These are phyloP conservation scores for Meyerozyma guilliermondii DNA, from an alignment of 1,139 yeast species.

Conservation along the genomic window DNA sequence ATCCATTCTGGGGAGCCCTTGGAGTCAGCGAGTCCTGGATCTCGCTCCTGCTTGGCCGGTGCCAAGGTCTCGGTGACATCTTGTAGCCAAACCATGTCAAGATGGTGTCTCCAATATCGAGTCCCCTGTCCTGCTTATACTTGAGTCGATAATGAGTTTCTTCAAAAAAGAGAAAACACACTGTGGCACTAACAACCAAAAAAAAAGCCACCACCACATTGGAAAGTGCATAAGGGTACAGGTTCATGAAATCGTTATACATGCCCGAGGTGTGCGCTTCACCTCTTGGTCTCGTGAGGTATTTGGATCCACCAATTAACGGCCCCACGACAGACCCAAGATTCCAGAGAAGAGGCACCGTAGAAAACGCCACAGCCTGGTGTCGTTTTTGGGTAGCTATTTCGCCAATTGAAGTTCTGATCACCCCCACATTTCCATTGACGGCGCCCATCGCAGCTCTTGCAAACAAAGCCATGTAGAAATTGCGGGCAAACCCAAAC, in stretches of 20 bases:
- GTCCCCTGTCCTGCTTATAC: constrained; percentile 43
- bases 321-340: constrained; percentile 56
- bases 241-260: constrained; percentile 27
- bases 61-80: constrained; percentile 33
- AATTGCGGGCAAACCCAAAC: constrained; percentile 50
- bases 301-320: constrained; percentile 45
- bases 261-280: constrained; percentile 4
- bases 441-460: constrained; percentile 50
- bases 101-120: constrained; percentile 48
- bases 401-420: constrained; percentile 59
- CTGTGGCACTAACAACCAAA: constrained; percentile 31
- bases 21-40: not conserved
- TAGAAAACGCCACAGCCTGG: constrained; percentile 58
- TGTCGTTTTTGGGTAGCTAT: constrained; percentile 50
- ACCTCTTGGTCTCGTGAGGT: constrained; percentile 27
- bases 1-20: not conserved
- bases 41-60: constrained; percentile 1
- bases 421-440: constrained; percentile 59
- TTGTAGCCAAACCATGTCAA: constrained; percentile 27
- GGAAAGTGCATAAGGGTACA: constrained; percentile 56
- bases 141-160: constrained; percentile 50
- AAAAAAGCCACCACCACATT: constrained; percentile 49
- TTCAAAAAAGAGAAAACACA: constrained; percentile 51
- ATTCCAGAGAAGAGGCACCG: constrained; percentile 56
- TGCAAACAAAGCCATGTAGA: constrained; percentile 47